Conservation (phyloP, 768 basidiomycete species). For the Cyclocybe aegerita region DNA sequence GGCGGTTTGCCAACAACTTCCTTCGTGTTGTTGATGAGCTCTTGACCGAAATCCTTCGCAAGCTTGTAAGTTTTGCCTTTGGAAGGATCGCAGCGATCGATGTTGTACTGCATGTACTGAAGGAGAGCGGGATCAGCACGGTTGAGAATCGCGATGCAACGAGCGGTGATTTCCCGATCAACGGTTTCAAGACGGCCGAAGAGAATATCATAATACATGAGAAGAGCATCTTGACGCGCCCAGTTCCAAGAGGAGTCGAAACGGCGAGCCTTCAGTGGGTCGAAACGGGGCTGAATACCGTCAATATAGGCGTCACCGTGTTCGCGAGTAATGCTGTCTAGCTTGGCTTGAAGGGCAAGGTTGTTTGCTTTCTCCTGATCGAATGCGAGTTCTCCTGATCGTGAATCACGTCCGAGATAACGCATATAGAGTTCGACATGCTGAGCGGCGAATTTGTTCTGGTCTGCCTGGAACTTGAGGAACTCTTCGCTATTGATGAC, state of each 20-base stretch:
- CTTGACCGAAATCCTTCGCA: conserved; percentile 97
- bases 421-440: conserved; percentile 98
- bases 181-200: conserved; percentile 92
- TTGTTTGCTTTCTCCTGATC: conserved; percentile 83
- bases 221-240: conserved; percentile 94
- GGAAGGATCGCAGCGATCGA: conserved; percentile 75
- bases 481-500: conserved; percentile 98
- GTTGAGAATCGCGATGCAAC: conserved; percentile 97
- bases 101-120: conserved; percentile 95
- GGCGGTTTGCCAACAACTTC: conserved; percentile 85
- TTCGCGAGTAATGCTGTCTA: conserved; percentile 87
- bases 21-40: conserved; percentile 90
- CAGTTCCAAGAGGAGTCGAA: conserved; percentile 99
- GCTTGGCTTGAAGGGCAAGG: conserved; percentile 71
- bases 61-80: conserved; percentile 91
- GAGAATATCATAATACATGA: conserved; percentile 99
- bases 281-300: conserved; percentile 93
- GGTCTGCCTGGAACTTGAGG: conserved; percentile 92
- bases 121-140: conserved; percentile 91
- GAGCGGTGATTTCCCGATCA: conserved; percentile 94
- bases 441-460: conserved; percentile 87
- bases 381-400: conserved; percentile 86
- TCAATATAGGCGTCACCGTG: conserved; percentile 94
- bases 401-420: conserved; percentile 90
- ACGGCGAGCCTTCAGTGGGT: conserved; percentile 92